A percentile compares a stretch with the other conserved stretches of the same genome.
Conservation (phyloP, 352 stramenopile genomes). For the Globisporangium sylvaticum region DNA sequence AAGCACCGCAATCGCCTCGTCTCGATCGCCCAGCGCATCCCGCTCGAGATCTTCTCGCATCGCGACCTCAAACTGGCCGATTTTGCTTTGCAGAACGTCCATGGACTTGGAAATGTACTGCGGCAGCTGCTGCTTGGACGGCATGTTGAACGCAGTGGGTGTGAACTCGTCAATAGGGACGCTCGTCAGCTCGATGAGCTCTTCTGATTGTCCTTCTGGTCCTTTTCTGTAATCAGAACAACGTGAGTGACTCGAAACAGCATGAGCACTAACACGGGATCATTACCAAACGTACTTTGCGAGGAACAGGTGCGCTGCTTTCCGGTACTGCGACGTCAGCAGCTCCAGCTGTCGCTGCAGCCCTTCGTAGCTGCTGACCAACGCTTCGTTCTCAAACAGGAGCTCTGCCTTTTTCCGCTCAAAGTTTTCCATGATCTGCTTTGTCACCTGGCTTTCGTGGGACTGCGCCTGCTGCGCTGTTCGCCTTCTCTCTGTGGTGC, state of each 20-base stretch:
- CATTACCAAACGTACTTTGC: conserved; percentile 42
- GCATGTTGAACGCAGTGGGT: conserved; percentile 59
- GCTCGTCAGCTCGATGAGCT: conserved; percentile 44
- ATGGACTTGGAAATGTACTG: conserved; percentile 51
- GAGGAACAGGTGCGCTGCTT: conserved; percentile 64
- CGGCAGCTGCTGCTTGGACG: conserved; percentile 53
- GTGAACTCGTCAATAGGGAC: conserved; percentile 64
- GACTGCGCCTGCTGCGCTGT: conserved; percentile 29
- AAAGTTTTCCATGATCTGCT: conserved; percentile 59
- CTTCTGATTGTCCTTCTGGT: conserved; percentile 34
- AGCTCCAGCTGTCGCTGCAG: conserved; percentile 59
- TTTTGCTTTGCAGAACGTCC: conserved; percentile 36
- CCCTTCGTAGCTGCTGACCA: conserved; percentile 49
- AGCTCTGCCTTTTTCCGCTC: conserved; percentile 62
- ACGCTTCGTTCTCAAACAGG: conserved; percentile 58
- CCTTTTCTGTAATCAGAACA: conserved; percentile 32
- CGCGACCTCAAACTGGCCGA: conserved; percentile 52
- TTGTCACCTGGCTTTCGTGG: conserved; percentile 54
- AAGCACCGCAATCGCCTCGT: conserved; percentile 34
- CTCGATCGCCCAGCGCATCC: conserved; percentile 9
- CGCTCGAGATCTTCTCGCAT: conserved; percentile 54
- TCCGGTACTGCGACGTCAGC: conserved; percentile 71
- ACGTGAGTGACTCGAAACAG: not conserved
- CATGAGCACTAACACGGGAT: not conserved
- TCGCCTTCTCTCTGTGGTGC: conserved; percentile 29